Base-by-base conservation (phyloP, 2,329 filamentous ascomycete species). In the Setomelanomma holmii region DNA sequence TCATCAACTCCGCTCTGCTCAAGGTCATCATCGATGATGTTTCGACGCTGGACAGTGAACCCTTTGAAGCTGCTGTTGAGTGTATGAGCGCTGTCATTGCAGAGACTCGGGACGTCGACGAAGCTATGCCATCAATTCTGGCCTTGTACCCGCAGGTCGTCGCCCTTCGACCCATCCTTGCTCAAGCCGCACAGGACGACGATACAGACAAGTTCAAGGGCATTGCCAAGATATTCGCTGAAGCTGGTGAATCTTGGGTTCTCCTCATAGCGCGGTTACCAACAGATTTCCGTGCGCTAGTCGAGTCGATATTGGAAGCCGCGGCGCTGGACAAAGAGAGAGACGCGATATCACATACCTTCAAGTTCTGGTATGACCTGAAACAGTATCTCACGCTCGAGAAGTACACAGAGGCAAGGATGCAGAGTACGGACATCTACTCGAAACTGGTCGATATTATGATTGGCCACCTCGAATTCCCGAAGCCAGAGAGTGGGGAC, bases 361-460 rank as follows among this genome's bases (percentile, higher is more conserved):
- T 99, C 76, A 87, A 86, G 62, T 98, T 99, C 78, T 99, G 95
- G 95, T 98, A 96, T 72, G 95, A 99, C 71, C 83, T 99, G 40
- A 99, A 99, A 80, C 92, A 97, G 73, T 97, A 96, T 72, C 82
- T 99, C 41, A 92, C 93, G 1, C 77, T 99, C 46, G 93, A 98
- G 30, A 89, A 89, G 61, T 99, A 97, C 72, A 89, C 90, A 45
- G 84, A 92, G 65, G 89, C 93, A 35, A 86, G 93, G 45, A 75
- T 91, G 58, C 83, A 89, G 64, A 85, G 91, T 49, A 82, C 90
- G 30, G 90, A 96, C 61, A 80, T 97, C 40, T 99, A 91, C 75
- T 90, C 91, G 1, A 89, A 89, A 70, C 82, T 99, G 34, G 93
- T 99, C 53, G 93, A 98, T 69, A 87, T 98, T 60, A 89, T 99